A percentile compares a stretch with the other conserved stretches of the same genome.
Evolutionary conservation across 2,329 filamentous ascomycete genomes (phyloP).

Genomic region (Stachybotrys elegans): DNA sequence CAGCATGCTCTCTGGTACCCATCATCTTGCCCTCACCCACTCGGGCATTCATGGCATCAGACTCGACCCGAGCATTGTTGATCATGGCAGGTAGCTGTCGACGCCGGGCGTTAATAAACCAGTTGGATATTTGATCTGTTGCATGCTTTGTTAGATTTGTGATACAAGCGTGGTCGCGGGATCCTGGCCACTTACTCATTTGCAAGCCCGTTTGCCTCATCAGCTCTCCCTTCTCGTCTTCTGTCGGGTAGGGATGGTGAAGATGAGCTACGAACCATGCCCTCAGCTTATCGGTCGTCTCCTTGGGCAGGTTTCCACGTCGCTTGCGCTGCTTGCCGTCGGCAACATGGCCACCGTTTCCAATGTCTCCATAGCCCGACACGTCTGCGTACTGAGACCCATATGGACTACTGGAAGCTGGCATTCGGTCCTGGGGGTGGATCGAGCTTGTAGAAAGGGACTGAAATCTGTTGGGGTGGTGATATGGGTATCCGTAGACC

Average conservation of each 20-base stretch:
- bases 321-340: conserved; percentile 56
- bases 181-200: conserved; percentile 57
- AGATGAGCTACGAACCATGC: conserved; percentile 76
- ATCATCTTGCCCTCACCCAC: conserved; percentile 30
- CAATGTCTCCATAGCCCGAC: conserved; percentile 35
- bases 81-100: conserved; percentile 59
- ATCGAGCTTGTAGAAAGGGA: conserved; percentile 40
- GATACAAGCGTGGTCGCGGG: conserved; percentile 6
- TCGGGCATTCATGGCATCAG: conserved; percentile 38
- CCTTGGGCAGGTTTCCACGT: conserved; percentile 84
- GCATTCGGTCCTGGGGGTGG: conserved; percentile 36
- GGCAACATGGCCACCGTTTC: conserved; percentile 28
- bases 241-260: conserved; percentile 77
- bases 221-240: conserved; percentile 81
- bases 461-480: conserved; percentile 39
- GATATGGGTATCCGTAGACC: conserved; percentile 33
- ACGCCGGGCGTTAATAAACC: conserved; percentile 74
- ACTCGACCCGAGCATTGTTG: conserved; percentile 49
- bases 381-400: conserved; percentile 36
- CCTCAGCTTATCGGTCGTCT: conserved; percentile 76
- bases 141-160: no score
- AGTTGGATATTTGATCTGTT: conserved; percentile 73
- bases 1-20: conserved; percentile 30
- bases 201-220: conserved; percentile 72
- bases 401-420: conserved; percentile 37